Evolutionary conservation across 805 yeast species (phyloP), one percentile per base, ranked within the genome.

Genomic region (Saitoella complicata): DNA sequence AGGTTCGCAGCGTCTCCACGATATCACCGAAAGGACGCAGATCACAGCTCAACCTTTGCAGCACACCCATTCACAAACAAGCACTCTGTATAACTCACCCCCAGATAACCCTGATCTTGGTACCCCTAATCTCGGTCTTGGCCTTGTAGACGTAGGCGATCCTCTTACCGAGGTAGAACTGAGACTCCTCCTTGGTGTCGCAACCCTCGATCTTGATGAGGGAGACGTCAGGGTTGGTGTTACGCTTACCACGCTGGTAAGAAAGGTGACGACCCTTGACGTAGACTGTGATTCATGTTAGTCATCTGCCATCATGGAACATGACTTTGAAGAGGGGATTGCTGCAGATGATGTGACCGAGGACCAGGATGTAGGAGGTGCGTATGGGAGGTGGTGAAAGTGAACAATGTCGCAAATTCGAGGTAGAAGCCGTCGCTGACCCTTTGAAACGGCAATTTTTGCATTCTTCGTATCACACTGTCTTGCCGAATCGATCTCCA

Each of bases 251-350:
- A 77, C 98, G 93, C 79, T 91, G 97, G 94, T 88, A 91, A 64
- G 96, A 87, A 68, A 91, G 70, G 82, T 91, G 98, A 80, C 88
- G 91, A 75, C 97, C 98, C 80, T 88, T 91, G 74, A 91, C 97
- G 95, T 91, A 91, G 76, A 91, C 93, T 83, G 67, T 53, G 54
- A 33, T 4, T 21, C 21, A 21, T 21, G 21, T 21, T 9, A 12
- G 13, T 38, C 12, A 12, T 11, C 4, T 38, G 31, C 12, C n/a
- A 3, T 10, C 12, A 12, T 10, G 2, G 10, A 38, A 11, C n/a
- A 3, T 4, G 13, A 10, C n/a, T 11, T 38, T 38, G 21, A 21
- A 21, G 21, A 21, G 21, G 21, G 21, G 21, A 21, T 21, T 21
- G 21, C 21, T 21, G 21, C 21, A 21, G 21, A 21, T 21, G 21